Evolutionary conservation across 2,329 filamentous ascomycete genomes (phyloP).

Genomic region (Phialophora expanda): DNA sequence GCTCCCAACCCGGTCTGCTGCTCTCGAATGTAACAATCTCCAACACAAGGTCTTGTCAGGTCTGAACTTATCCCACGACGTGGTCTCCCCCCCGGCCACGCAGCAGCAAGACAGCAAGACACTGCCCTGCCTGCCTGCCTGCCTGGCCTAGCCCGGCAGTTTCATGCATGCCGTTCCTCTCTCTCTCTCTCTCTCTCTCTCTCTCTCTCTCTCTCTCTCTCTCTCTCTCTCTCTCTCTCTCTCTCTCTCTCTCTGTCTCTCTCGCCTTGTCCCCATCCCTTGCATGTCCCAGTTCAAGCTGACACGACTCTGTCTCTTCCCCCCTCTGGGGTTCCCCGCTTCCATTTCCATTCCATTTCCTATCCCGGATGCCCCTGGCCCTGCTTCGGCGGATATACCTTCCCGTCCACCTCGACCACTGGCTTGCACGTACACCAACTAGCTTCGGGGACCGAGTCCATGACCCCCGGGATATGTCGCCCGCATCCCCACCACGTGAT

Average conservation of each 20-base stretch:
- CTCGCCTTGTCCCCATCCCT: too few species aligned
- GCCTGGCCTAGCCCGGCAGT: too few species aligned
- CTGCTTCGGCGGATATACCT: constrained; percentile 61
- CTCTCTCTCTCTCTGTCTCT: too few species aligned
- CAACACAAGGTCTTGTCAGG: not conserved
- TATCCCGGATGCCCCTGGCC: constrained; percentile 39
- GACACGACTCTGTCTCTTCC: not conserved
- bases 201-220: too few species aligned
- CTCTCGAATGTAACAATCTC: not conserved
- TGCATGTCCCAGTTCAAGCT: not conserved
- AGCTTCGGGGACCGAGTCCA: constrained; percentile 56
- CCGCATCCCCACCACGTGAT: constrained; percentile 61
- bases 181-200: too few species aligned
- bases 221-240: too few species aligned
- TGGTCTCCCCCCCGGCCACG: not conserved
- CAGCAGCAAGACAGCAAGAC: too few species aligned
- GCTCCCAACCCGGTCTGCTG: not conserved
- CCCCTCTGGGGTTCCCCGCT: not conserved
- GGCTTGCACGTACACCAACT: constrained; percentile 63
- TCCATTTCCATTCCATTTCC: not conserved
- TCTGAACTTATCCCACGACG: not conserved
- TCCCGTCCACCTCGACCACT: constrained; percentile 58
- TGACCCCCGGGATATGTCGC: constrained; percentile 57
- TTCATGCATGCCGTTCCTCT: too few species aligned
- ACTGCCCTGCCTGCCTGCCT: too few species aligned